Evolutionary conservation across 352 stramenopile species (phyloP), one percentile per base, ranked within the genome.

Genomic region (Pythium phragmiticola): DNA sequence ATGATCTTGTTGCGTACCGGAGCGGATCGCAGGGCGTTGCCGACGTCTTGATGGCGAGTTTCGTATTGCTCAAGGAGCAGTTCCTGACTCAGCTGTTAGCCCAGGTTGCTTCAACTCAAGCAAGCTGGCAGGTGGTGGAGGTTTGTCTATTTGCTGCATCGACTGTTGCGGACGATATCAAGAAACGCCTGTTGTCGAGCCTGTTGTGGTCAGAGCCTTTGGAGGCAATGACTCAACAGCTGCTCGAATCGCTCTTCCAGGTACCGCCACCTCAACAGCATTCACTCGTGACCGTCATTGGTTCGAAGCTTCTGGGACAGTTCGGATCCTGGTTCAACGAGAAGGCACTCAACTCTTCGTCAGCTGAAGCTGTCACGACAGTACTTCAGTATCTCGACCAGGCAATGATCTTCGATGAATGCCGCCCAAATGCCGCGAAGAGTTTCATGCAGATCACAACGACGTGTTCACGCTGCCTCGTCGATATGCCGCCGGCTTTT

Each of bases 371-470:
- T 0, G 57, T 90, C 11, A 61, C 54, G 16, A 66, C 74, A 46
- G 77, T 87, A 43, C 60, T 88, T 21, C 72, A 79, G 51, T 89
- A 85, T 65, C 62, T 91, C n/a, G 77, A 81, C 8, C 65, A 57
- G 5, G 82, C 82, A 0, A 62, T 91, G 43, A 57, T 63, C 0
- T 47, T 78, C 16, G 51, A 49, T 7, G 34, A 53, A 33, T 87
- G 82, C 59, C 72, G 74, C 30, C 21, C 69, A 4, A 81, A 78
- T 60, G 80, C 82, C 43, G 77, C 80, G 1, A 87, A 72, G 59
- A 91, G 82, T 56, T 88, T 91, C 45, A 89, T 91, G 80, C 82
- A 91, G 68, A 64, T 89, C 45, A 68, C 74, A 17, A 88, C 77
- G 3, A 70, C 54, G 33, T 89, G 82, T 54, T 75, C 73, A 16